These are phyloP conservation scores for Zygoascus flipseniorum DNA, from an alignment of 805 yeast species.

Conservation along the genomic window DNA sequence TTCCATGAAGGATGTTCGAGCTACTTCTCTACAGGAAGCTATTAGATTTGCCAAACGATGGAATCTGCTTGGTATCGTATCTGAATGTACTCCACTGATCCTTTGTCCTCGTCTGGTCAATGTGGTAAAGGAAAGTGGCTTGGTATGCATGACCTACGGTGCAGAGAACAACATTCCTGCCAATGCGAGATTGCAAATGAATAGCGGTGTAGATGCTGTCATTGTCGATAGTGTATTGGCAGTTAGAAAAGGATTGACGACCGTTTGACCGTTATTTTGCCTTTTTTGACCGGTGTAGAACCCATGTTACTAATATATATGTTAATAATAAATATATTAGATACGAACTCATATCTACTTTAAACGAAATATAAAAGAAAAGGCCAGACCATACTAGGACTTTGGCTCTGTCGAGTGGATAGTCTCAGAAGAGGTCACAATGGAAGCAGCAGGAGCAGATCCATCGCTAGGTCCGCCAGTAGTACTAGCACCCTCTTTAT, in stretches of 20 bases:
- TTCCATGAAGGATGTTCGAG: conserved; percentile 83
- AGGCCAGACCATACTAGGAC: neutral
- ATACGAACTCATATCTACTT: neutral
- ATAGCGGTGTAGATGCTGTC: conserved; percentile 97
- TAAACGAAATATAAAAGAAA: neutral
- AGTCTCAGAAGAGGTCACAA: conserved; percentile 7
- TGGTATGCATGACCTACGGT: conserved; percentile 92
- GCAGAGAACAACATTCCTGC: conserved; percentile 75
- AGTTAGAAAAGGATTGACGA: conserved; percentile 64
- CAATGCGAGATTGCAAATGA: conserved; percentile 75
- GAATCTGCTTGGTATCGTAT: conserved; percentile 86
- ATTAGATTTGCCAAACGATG: conserved; percentile 83
- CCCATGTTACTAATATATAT: neutral
- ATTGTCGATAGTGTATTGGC: conserved; percentile 92
- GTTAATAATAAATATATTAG: neutral
- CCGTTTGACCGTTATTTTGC: no score
- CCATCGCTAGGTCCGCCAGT: conserved; percentile 1
- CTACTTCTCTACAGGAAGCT: conserved; percentile 82
- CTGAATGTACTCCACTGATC: conserved; percentile 81
- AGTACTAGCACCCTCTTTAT: conserved; percentile 19
- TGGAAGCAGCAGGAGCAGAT: conserved; percentile 5
- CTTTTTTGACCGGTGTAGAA: no score
- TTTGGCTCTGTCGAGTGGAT: neutral
- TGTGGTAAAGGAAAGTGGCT: conserved; percentile 84
- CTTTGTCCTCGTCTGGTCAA: conserved; percentile 81